Evolutionary conservation across 176 grass and related monocot species (phyloP), one percentile per base, ranked within the genome.

Genomic region (Poa annua): DNA sequence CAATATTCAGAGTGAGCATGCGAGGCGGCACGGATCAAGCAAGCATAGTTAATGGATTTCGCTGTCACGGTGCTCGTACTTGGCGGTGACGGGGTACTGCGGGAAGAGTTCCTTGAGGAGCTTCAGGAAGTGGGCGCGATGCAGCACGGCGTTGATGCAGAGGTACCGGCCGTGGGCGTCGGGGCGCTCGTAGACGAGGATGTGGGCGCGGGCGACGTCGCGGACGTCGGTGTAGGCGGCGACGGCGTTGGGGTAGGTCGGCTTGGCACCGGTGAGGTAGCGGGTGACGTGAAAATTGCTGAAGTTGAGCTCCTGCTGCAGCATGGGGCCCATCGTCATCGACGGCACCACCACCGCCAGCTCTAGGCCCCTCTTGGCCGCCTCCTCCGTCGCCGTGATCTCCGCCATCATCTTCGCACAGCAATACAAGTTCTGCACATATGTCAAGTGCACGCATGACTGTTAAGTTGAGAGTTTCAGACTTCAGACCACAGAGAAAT

Each of bases 141-240:
- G 89, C 1, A 88, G 64, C 19, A 91, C 89, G 61, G 66, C 3
- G 60, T 25, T 60, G 61, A 91, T 66, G 85, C 86, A 88, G 49
- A 91, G 82, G 77, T 88, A 91, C 0, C 89, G 82, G 7, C 89
- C 86, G 0, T 22, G 19, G 1, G 89, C 85, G 5, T 3, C 15
- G 4, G 61, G 86, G 11, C 24, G 33, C 82, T 91, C 86, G 76
- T 85, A 91, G 19, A 14, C 77, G 4, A 91, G 81, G 11, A 84
- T 53, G 61, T 91, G 89, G 0, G 86, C 85, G 3, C 67, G 66
- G 4, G 86, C 82, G 62, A 91, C 81, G 77, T 91, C 89, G 16
- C 75, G 85, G 68, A 91, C 89, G 81, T 91, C 89, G 12, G 85
- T 82, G 64, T 91, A 91, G 16, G 76, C 77, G 15, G 89, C 71